These are phyloP conservation scores for Cenococcum geophilum DNA, from an alignment of 495 filamentous ascomycete genomes.

Conservation along the genomic window DNA sequence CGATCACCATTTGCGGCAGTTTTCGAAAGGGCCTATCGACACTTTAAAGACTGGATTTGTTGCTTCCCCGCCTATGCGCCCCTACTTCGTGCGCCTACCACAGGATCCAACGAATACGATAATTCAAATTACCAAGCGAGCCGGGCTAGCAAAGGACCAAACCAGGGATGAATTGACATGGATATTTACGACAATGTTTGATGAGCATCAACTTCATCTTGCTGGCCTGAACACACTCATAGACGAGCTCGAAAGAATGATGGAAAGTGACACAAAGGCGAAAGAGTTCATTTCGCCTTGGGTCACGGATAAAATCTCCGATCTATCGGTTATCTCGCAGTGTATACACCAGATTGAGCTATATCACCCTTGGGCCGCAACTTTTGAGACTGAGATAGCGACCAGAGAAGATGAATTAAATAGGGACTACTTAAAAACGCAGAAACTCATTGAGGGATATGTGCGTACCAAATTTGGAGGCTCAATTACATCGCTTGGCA, in stretches of 20 bases:
- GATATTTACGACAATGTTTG: constrained; percentile 35
- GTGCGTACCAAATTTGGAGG: constrained; percentile 7
- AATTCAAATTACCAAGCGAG: constrained; percentile 8
- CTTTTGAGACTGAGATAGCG: constrained; percentile 32
- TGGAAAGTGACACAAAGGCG: constrained; percentile 37
- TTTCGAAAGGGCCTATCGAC: constrained; percentile 26
- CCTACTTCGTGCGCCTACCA: constrained; percentile 28
- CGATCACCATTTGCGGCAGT: constrained; percentile 34
- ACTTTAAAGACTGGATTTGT: background rate
- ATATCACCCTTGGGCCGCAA: constrained; percentile 47
- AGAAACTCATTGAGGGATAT: constrained; percentile 8
- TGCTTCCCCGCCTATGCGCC: constrained; percentile 37
- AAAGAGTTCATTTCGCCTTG: constrained; percentile 39
- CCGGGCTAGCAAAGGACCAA: constrained; percentile 15
- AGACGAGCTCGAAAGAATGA: constrained; percentile 45
- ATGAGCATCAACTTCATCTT: constrained; percentile 32
- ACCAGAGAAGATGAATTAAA: constrained; percentile 32
- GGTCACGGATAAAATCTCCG: constrained; percentile 38
- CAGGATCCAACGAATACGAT: constrained; percentile 15
- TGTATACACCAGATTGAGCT: constrained; percentile 41
- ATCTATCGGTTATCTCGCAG: constrained; percentile 43
- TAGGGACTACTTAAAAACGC: constrained; percentile 27
- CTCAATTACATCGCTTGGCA: constrained; percentile 26
- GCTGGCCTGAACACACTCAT: constrained; percentile 35
- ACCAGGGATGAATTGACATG: constrained; percentile 33